These are phyloP conservation scores for Strobilomyces echinocephalus DNA, from an alignment of 768 basidiomycete species.

Conservation along the genomic window DNA sequence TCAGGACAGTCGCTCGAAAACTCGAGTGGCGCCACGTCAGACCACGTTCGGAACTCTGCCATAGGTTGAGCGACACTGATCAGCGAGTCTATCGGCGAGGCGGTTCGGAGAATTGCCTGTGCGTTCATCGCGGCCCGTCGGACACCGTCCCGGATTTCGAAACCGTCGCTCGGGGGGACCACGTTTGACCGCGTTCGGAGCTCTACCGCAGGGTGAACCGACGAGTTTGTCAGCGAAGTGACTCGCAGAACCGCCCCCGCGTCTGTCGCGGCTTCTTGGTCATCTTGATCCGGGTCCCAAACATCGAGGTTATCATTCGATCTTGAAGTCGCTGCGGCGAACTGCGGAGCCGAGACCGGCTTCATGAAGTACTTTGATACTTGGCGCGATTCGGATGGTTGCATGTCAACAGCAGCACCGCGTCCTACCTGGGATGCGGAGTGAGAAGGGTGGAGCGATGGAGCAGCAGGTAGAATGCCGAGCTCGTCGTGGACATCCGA, in stretches of 20 bases:
- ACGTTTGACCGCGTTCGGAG: slow-evolving; percentile 12
- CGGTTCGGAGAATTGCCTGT: neutral
- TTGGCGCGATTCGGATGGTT: slow-evolving; percentile 1
- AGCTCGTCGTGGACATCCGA: slow-evolving; percentile 17
- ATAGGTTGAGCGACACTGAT: slow-evolving; percentile 2
- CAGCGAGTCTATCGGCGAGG: neutral
- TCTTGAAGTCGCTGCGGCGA: neutral
- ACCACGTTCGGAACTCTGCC: slow-evolving; percentile 6
- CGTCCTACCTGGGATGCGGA: slow-evolving; percentile 49
- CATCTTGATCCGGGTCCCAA: neutral
- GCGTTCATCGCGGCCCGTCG: no score
- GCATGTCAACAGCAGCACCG: slow-evolving; percentile 3
- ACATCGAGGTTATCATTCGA: neutral
- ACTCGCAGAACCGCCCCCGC: neutral
- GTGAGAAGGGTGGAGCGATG: slow-evolving; percentile 45
- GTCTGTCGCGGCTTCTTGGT: neutral
- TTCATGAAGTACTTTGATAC: slow-evolving; percentile 11
- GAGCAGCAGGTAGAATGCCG: neutral
- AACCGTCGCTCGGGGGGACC: slow-evolving; percentile 8
- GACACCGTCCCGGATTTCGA: neutral
- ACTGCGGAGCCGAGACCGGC: neutral
- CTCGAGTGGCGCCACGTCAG: slow-evolving; percentile 9
- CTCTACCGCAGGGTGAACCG: slow-evolving; percentile 1
- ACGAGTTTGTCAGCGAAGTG: slow-evolving; percentile 4
- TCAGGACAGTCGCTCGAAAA: slow-evolving; percentile 12